Evolutionary conservation across 1,284 basidiomycete species (phyloP).

Genomic region (Puccinia sorghi): DNA sequence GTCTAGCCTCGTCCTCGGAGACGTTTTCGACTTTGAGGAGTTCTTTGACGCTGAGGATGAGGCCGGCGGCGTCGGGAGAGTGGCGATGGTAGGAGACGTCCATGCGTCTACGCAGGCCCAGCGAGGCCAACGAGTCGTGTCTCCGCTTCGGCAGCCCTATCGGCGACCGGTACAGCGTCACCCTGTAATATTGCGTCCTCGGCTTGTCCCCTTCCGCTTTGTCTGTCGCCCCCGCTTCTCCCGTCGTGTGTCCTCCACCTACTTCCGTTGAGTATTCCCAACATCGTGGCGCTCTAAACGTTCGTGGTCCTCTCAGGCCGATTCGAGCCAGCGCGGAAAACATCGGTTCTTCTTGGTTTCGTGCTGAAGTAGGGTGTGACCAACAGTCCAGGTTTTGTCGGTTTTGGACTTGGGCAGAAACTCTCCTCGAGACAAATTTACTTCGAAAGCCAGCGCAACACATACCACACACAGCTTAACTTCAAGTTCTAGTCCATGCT

Average conservation of each 20-base stretch:
- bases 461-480: too few species aligned
- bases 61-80: conserved; percentile 40
- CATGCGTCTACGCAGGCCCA: conserved; percentile 47
- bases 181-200: conserved; percentile 40
- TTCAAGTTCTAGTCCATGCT: too few species aligned
- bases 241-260: neutral
- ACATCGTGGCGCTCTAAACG: neutral
- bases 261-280: conserved; percentile 17
- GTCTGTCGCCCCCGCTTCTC: neutral
- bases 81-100: conserved; percentile 47
- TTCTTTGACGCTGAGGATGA: conserved; percentile 47
- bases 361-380: neutral
- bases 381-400: neutral
- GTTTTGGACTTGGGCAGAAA: neutral
- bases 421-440: too few species aligned
- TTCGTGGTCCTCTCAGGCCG: neutral
- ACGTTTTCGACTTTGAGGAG: conserved; percentile 50
- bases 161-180: conserved; percentile 45
- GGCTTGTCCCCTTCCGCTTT: neutral
- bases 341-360: neutral
- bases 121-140: conserved; percentile 34
- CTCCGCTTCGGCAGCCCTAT: conserved; percentile 38
- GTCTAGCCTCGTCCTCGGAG: conserved; percentile 21
- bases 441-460: too few species aligned
- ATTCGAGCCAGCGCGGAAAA: conserved; percentile 6